Evolutionary conservation across 345 rosid genomes (phyloP).

Genomic region (Pugionium cornutum): DNA sequence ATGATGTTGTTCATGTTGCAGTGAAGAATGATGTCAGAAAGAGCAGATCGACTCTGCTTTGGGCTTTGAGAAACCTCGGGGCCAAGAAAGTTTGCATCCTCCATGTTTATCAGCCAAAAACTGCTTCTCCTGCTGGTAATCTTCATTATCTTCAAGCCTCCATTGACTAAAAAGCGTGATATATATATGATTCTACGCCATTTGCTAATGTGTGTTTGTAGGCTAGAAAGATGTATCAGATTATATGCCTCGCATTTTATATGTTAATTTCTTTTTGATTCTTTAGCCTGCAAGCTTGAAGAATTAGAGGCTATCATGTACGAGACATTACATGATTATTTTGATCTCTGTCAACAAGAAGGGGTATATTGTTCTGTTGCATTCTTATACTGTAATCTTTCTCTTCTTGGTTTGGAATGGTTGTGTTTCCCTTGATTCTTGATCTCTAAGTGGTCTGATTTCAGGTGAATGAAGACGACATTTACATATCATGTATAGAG

Average conservation of each 20-base stretch:
- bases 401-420: conserved; percentile 1
- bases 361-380: conserved; percentile 39
- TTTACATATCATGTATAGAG: conserved; percentile 46
- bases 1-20: conserved; percentile 58
- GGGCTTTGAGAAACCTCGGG: conserved; percentile 55
- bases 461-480: conserved; percentile 50
- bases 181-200: background rate
- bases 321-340: conserved; percentile 41
- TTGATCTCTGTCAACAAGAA: conserved; percentile 41
- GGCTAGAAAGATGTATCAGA: too few relatives aligned
- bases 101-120: conserved; percentile 54
- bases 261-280: background rate
- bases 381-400: conserved; percentile 5
- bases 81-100: conserved; percentile 49
- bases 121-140: conserved; percentile 43
- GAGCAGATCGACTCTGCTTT: conserved; percentile 51
- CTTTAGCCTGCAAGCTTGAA: conserved; percentile 32
- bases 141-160: background rate
- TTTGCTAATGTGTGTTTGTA: background rate
- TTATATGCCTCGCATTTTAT: conserved; percentile 8
- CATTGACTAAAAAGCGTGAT: background rate
- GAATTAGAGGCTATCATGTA: conserved; percentile 41
- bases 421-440: background rate
- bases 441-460: conserved; percentile 24
- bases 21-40: conserved; percentile 54